A percentile compares a stretch with the other conserved stretches of the same genome.
Evolutionary conservation across 495 filamentous ascomycete genomes (phyloP).

Genomic region (Jackrogersella multiformis): DNA sequence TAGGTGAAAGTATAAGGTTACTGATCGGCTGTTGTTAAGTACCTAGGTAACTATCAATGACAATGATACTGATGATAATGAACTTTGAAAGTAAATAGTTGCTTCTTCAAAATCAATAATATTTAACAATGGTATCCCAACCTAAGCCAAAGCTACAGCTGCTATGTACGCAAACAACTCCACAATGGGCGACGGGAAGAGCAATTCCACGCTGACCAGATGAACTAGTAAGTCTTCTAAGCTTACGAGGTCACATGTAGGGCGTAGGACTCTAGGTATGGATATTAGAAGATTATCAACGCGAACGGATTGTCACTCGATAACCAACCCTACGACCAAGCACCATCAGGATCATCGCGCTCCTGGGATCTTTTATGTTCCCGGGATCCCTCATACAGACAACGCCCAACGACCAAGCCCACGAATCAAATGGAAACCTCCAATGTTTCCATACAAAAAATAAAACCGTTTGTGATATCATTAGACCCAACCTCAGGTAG

Average conservation of each 20-base stretch:
- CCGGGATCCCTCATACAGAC: constrained; percentile 9
- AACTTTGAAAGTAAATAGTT: no score
- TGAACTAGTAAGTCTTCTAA: constrained; percentile 8
- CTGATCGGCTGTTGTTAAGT: no score
- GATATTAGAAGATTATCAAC: constrained; percentile 3
- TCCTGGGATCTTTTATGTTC: constrained; percentile 2
- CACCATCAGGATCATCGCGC: neutral
- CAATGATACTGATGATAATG: no score
- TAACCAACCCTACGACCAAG: neutral
- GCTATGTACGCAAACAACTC: neutral
- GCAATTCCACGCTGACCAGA: neutral
- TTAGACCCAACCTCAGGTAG: constrained; percentile 6
- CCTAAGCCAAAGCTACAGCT: neutral
- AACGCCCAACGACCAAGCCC: constrained; percentile 23
- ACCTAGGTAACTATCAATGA: no score
- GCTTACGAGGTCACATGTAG: neutral
- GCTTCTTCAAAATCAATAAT: no score
- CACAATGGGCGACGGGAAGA: neutral
- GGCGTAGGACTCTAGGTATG: constrained; percentile 15
- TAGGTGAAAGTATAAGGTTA: no score
- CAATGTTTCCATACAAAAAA: constrained; percentile 1
- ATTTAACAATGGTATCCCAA: neutral
- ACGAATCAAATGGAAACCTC: constrained; percentile 6
- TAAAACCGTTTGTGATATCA: constrained; percentile 10
- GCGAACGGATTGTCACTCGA: neutral